Conservation (phyloP, 2,329 filamentous ascomycete species). For the Xylaria sp. region DNA sequence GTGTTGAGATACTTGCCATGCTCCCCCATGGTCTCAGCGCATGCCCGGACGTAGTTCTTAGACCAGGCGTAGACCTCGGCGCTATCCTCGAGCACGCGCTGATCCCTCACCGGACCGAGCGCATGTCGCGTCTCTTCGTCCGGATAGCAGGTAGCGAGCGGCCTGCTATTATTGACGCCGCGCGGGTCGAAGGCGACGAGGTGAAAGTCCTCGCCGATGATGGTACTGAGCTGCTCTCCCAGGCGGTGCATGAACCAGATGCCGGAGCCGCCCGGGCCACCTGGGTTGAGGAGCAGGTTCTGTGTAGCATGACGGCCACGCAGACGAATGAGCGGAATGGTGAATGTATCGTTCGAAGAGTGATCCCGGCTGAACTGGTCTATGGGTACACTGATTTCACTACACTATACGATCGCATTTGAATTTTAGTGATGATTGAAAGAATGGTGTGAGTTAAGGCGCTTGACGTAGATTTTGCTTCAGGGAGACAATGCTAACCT, state of each 20-base stretch:
- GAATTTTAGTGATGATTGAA: accelerated
- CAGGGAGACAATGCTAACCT: conserved; percentile 38
- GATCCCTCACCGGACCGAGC: conserved; percentile 42
- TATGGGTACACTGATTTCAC: conserved; percentile 58
- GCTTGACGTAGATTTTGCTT: not conserved
- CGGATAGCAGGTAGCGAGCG: conserved; percentile 55
- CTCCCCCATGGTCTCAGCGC: conserved; percentile 58
- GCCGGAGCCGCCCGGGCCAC: conserved; percentile 60
- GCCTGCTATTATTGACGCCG: conserved; percentile 55
- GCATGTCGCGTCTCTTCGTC: conserved; percentile 49
- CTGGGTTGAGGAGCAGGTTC: conserved; percentile 60
- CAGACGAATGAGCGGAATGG: conserved; percentile 58
- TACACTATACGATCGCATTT: conserved; percentile 45
- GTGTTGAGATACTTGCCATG: conserved; percentile 60
- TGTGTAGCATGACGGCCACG: conserved; percentile 56
- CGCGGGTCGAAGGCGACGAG: conserved; percentile 61
- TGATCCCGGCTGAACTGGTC: conserved; percentile 56
- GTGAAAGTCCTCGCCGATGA: conserved; percentile 58
- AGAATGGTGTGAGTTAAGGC: not conserved
- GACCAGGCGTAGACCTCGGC: conserved; percentile 56
- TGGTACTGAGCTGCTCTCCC: conserved; percentile 52
- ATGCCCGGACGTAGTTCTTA: conserved; percentile 55
- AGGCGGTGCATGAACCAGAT: conserved; percentile 51
- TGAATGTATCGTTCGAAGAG: conserved; percentile 54
- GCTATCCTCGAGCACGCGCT: conserved; percentile 50